A percentile compares a stretch with the other conserved stretches of the same genome.
phyloP scores from a whole-genome alignment of 2,329 filamentous ascomycete species.

The Aspergillus chevalieri region DNA sequence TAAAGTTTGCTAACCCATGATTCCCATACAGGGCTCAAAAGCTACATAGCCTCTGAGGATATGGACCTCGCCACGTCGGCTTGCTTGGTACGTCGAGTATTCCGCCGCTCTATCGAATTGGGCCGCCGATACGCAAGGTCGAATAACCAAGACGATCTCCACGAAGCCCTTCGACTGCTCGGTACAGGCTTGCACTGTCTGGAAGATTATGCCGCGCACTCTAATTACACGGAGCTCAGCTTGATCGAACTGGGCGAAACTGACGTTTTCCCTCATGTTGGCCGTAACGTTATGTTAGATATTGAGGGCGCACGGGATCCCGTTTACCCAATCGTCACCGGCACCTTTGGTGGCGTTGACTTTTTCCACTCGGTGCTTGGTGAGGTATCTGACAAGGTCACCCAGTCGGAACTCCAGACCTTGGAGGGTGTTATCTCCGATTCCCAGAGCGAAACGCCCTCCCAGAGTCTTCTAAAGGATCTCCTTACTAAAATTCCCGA shows the following conservation, averaged over 20 bases:
- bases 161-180: conserved; percentile 78
- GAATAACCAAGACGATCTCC: conserved; percentile 67
- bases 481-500: conserved; percentile 76
- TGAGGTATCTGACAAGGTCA: conserved; percentile 78
- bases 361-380: conserved; percentile 83
- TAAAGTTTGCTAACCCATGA: neutral
- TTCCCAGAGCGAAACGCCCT: conserved; percentile 53
- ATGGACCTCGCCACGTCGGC: conserved; percentile 76
- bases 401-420: conserved; percentile 83
- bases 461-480: conserved; percentile 70
- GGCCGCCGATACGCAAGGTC: conserved; percentile 64
- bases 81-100: conserved; percentile 66
- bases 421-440: conserved; percentile 74
- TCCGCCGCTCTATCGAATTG: conserved; percentile 69
- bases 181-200: conserved; percentile 87
- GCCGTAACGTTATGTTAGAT: conserved; percentile 63
- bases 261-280: conserved; percentile 81
- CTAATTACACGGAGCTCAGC: conserved; percentile 84
- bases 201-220: conserved; percentile 89
- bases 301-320: conserved; percentile 59
- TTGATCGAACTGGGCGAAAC: conserved; percentile 79
- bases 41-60: conserved; percentile 86
- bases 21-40: conserved; percentile 60
- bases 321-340: conserved; percentile 80
- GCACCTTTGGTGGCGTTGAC: conserved; percentile 91